phyloP scores from a whole-genome alignment of 2,329 filamentous ascomycete species.

The Penicillium vulpinum region DNA sequence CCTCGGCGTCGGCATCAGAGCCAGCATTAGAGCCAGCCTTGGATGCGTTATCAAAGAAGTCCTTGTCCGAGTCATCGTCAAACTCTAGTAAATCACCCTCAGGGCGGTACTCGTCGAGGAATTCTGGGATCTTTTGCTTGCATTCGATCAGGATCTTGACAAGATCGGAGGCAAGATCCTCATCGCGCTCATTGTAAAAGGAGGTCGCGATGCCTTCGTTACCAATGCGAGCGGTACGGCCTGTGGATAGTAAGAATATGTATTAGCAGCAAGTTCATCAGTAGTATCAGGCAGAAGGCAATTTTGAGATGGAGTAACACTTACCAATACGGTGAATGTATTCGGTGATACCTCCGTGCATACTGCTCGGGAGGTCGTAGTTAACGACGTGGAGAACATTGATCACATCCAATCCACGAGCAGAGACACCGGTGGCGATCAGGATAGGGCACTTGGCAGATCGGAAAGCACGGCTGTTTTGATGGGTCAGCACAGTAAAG shows the following conservation, averaged over 20 bases:
- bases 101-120: constrained; percentile 63
- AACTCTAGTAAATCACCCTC: constrained; percentile 47
- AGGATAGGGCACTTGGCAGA: constrained; percentile 73
- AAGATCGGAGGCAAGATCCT: constrained; percentile 69
- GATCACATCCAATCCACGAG: constrained; percentile 83
- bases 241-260: constrained; percentile 42
- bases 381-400: constrained; percentile 93
- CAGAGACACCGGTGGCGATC: constrained; percentile 80
- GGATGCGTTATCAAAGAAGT: constrained; percentile 26
- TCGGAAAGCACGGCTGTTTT: constrained; percentile 70
- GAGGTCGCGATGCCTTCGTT: constrained; percentile 83
- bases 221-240: constrained; percentile 91
- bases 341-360: constrained; percentile 85
- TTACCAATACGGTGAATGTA: constrained; percentile 92
- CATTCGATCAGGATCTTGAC: constrained; percentile 81
- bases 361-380: constrained; percentile 74
- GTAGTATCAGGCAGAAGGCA: no score
- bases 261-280: not conserved
- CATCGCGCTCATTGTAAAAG: constrained; percentile 79
- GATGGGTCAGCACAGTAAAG: not conserved
- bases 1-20: not conserved
- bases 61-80: constrained; percentile 55
- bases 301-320: constrained; percentile 23
- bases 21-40: not conserved
- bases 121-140: constrained; percentile 76